phyloP scores from a whole-genome alignment of 2,329 filamentous ascomycete species.

The Colletotrichum viniferum region DNA sequence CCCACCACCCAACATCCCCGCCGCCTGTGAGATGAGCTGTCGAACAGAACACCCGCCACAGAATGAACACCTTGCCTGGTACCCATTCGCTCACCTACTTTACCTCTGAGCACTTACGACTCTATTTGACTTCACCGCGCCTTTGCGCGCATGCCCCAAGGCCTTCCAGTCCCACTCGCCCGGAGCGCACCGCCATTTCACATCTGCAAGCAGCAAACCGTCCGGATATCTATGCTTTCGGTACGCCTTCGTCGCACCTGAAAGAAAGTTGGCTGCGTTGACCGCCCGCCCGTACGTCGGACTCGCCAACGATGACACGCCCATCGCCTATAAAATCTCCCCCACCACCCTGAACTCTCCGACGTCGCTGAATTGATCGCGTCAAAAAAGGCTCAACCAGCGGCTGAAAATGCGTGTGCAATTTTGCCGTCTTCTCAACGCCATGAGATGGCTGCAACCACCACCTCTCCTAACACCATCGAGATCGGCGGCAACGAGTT shows the following conservation, averaged over 20 bases:
- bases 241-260: neutral
- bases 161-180: neutral
- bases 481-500: neutral
- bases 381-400: neutral
- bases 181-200: neutral
- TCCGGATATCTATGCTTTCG: neutral
- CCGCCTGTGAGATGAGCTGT: conserved; percentile 16
- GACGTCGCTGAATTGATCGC: conserved; percentile 13
- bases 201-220: neutral
- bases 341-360: conserved; percentile 16
- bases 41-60: neutral
- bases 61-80: neutral
- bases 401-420: neutral
- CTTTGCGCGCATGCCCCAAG: neutral
- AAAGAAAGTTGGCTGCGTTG: neutral
- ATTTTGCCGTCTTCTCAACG: neutral
- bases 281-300: neutral
- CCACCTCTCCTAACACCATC: neutral
- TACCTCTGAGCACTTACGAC: neutral
- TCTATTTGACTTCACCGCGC: neutral
- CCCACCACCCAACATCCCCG: conserved; percentile 5
- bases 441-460: neutral
- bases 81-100: neutral
- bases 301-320: neutral
- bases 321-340: neutral